phyloP scores from a whole-genome alignment of 2,329 filamentous ascomycete genomes.

The Aspergillus pseudotamarii region DNA sequence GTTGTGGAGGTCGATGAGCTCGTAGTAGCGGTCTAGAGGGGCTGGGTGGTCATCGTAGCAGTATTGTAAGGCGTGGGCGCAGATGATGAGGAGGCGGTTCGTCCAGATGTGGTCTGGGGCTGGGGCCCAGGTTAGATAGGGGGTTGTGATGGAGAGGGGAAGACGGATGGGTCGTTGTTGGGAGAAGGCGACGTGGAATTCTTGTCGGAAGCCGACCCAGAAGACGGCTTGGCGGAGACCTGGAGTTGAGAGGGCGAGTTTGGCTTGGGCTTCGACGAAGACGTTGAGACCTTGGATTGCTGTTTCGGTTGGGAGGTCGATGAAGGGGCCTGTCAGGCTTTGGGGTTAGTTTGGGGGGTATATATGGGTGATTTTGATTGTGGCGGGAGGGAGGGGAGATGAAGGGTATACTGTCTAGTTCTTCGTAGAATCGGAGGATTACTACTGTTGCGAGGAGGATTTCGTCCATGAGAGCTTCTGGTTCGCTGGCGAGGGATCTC shows the following conservation, averaged over 20 bases:
- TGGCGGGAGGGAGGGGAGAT: too few species aligned
- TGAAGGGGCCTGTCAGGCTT: not conserved
- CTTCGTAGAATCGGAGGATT: slow-evolving; percentile 47
- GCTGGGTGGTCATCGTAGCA: slow-evolving; percentile 36
- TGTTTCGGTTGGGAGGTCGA: not conserved
- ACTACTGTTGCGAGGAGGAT: slow-evolving; percentile 43
- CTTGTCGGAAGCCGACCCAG: slow-evolving; percentile 42
- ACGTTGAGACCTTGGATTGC: not conserved
- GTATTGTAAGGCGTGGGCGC: slow-evolving; percentile 62
- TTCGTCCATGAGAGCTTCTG: slow-evolving; percentile 11
- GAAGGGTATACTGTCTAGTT: slow-evolving; percentile 33
- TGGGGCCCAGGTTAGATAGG: not conserved
- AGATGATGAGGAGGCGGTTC: slow-evolving; percentile 62
- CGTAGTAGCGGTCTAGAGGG: not conserved
- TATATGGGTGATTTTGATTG: not conserved
- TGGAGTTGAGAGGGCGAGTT: not conserved
- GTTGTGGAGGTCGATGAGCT: not conserved
- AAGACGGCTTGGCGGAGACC: slow-evolving; percentile 18
- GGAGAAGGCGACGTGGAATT: slow-evolving; percentile 49
- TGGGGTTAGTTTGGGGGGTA: not conserved
- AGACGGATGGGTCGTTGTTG: slow-evolving; percentile 35
- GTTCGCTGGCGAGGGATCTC: not conserved
- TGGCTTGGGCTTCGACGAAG: not conserved
- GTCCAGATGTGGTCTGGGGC: slow-evolving; percentile 34
- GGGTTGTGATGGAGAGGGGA: not conserved